Conservation (phyloP, 139 green algal species). For the Coccomyxa sp. region DNA sequence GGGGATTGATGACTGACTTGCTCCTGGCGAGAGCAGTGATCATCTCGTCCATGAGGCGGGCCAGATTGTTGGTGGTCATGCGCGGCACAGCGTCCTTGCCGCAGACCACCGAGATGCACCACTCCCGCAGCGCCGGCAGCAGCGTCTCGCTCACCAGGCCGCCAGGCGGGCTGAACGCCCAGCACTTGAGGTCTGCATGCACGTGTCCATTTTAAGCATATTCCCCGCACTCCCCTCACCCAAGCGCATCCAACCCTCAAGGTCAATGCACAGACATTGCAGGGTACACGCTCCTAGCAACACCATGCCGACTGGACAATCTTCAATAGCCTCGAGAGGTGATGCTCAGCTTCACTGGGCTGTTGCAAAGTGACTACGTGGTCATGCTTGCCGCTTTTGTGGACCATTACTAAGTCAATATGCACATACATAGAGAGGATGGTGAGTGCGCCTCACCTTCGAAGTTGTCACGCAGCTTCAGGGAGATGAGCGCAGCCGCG, state of each 20-base stretch:
- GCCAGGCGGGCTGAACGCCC: slow-evolving; percentile 41
- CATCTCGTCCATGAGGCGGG: slow-evolving; percentile 50
- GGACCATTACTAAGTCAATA: neutral
- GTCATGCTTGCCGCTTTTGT: neutral
- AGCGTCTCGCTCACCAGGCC: slow-evolving; percentile 34
- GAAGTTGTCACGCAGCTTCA: slow-evolving; percentile 39
- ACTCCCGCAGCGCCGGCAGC: slow-evolving; percentile 20
- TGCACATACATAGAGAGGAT: neutral
- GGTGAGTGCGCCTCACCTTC: slow-evolving; percentile 2
- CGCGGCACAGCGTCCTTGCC: slow-evolving; percentile 43
- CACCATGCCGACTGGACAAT: no score
- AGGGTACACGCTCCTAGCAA: no score
- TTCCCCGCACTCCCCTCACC: no score
- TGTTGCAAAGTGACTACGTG: neutral
- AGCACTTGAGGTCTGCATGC: slow-evolving; percentile 34
- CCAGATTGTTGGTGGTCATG: slow-evolving; percentile 28
- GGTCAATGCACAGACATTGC: no score
- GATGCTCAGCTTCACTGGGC: neutral
- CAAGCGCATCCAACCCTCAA: no score
- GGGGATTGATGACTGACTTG: slow-evolving; percentile 11
- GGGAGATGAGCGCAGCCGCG: slow-evolving; percentile 34
- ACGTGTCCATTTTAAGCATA: no score
- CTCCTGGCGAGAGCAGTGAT: slow-evolving; percentile 36
- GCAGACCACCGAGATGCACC: slow-evolving; percentile 37
- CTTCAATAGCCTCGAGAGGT: no score